phyloP scores from a whole-genome alignment of 2,329 filamentous ascomycete species.

The Leptographium procerum region DNA sequence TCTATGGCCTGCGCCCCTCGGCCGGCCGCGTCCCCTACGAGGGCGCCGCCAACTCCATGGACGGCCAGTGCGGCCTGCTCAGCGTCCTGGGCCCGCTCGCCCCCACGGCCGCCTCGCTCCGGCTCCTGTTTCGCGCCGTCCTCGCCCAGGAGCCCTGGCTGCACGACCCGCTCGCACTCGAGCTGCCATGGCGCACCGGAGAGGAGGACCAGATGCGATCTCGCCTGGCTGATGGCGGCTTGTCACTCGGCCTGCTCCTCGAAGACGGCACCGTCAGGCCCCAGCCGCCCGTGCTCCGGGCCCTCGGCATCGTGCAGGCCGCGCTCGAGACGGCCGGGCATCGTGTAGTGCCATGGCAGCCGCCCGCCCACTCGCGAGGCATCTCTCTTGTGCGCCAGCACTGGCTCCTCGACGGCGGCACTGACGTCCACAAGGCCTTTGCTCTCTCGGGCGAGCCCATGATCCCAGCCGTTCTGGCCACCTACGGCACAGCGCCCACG shows the following conservation, averaged over 20 bases:
- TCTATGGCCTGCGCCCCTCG: constrained; percentile 20
- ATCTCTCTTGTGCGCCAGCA: not conserved
- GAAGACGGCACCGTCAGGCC: not conserved
- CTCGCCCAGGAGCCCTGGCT: constrained; percentile 52
- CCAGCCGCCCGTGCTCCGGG: not conserved
- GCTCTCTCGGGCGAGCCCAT: constrained; percentile 12
- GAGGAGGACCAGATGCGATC: not conserved
- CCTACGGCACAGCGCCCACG: not conserved
- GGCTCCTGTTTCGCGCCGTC: constrained; percentile 40
- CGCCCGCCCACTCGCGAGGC: not conserved
- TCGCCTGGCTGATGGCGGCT: not conserved
- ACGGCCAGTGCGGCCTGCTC: constrained; percentile 49
- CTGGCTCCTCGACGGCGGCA: not conserved
- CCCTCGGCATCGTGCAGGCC: not conserved
- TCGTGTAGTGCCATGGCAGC: not conserved
- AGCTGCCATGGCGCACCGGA: constrained; percentile 45
- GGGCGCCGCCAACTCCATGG: constrained; percentile 17
- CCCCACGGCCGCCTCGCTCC: constrained; percentile 40
- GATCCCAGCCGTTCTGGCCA: constrained; percentile 11
- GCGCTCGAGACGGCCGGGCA: not conserved
- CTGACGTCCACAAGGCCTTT: not conserved
- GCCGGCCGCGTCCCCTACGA: constrained; percentile 16
- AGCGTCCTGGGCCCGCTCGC: constrained; percentile 47
- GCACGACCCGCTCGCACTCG: constrained; percentile 51
- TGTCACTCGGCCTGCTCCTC: not conserved